Evolutionary conservation across 768 basidiomycete genomes (phyloP), one percentile per base, ranked within the genome.

Genomic region (Candolleomyces eurysporus): DNA sequence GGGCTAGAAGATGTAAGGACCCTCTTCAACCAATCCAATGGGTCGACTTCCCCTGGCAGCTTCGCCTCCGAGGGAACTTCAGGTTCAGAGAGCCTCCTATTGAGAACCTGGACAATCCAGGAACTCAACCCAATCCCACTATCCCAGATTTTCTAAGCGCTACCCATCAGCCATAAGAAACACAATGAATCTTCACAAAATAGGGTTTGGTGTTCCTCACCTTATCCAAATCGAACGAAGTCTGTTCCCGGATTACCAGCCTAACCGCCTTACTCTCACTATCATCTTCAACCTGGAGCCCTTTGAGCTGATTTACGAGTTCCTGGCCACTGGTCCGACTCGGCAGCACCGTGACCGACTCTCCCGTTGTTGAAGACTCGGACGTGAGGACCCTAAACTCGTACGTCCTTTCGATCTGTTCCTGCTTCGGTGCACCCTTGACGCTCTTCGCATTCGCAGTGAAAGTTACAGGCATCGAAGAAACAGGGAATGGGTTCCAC

Each of bases 191-290:
- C 48, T 31, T 45, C 19, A 32, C n/a, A 36, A 19, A 13, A 13
- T 54, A 60, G 14, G 5, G 17, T 10, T 45, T 55, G 22, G 39
- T 19, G 40, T 8, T 48, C 61, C 80, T 69, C 64, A 92, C 95
- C 85, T 97, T 96, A 79, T 97, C 95, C 4, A 96, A 79, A 69
- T 96, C 95, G 70, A 93, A 96, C 2, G 91, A 91, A 0, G 91
- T 94, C 68, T 92, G 89, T 68, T 97, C 95, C 17, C 75, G 78
- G 22, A 97, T 77, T 36, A 70, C 76, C 62, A 96, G 63, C 51
- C 61, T 46, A 1, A 68, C 65, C 31, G 56, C 43, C 21, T 57
- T 56, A 19, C 54, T 42, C 13, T 31, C 54, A 8, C 48, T 52
- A 32, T 55, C 39, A 31, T 56, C 51, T 67, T 66, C 42, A 63